Conservation (phyloP, 2,329 filamentous ascomycete species). For the Trichothecium roseum region DNA sequence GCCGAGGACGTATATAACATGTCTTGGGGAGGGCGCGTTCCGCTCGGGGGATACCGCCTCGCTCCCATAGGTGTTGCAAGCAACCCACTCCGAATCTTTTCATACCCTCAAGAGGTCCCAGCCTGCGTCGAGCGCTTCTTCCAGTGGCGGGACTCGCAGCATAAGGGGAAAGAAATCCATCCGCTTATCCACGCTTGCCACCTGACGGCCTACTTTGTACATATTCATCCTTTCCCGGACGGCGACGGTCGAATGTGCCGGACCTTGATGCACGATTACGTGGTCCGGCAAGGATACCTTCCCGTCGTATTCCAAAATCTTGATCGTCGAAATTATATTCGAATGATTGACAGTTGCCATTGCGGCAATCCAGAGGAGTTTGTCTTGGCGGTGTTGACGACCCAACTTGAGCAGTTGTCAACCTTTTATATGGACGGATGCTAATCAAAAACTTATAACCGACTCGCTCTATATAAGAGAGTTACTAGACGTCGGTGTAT, state of each 20-base stretch:
- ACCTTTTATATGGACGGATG: no score
- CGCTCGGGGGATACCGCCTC: slow-evolving; percentile 9
- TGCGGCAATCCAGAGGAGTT: slow-evolving; percentile 8
- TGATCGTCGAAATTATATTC: slow-evolving; percentile 8
- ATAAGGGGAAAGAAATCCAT: slow-evolving; percentile 8
- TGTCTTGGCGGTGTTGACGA: slow-evolving; percentile 5
- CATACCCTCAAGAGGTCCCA: slow-evolving; percentile 11
- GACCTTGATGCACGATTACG: slow-evolving; percentile 12
- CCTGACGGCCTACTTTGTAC: slow-evolving; percentile 8
- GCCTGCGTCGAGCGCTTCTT: slow-evolving; percentile 7
- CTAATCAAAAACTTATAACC: no score
- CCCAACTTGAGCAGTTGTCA: slow-evolving; percentile 5
- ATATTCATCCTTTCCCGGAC: slow-evolving; percentile 13
- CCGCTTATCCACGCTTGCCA: slow-evolving; percentile 12
- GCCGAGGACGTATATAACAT: slow-evolving; percentile 6
- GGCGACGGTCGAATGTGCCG: slow-evolving; percentile 12
- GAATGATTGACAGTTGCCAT: slow-evolving; percentile 10
- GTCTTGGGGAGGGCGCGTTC: slow-evolving; percentile 7
- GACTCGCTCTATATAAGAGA: no score
- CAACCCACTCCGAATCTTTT: slow-evolving; percentile 11
- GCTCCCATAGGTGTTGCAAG: slow-evolving; percentile 9
- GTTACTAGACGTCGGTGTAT: no score
- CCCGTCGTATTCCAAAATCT: slow-evolving; percentile 9
- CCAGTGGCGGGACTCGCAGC: slow-evolving; percentile 8
- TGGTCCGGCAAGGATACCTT: slow-evolving; percentile 12